Base-by-base conservation (phyloP, 106 monocot species). In the Acanthochlamys bracteata region DNA sequence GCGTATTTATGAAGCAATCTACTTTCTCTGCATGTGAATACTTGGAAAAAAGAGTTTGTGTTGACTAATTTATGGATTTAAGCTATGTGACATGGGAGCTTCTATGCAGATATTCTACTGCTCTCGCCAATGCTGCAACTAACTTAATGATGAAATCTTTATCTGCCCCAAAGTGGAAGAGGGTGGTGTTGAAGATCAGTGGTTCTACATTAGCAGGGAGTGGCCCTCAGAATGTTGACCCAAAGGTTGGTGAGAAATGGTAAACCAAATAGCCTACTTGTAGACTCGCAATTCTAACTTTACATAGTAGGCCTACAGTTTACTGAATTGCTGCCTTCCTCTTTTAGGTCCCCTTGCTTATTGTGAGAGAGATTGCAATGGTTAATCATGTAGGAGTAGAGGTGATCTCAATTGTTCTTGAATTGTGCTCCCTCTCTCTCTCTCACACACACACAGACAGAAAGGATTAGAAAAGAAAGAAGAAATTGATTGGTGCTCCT, bases 181-280 rank as follows among this genome's bases (percentile, higher is more conserved):
- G 98, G 53, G 88, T 88, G n/a, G 75, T 98, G 46, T 68, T 98
- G 27, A 98, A 89, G 77, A 83, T 98, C 39, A 83, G 98, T 71
- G 88, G 88, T 25, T 53, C 79, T 55, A 68, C 79, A 25, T 85
- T 98, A 61, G 65, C 74, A 63, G 88, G 85, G 49, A 65, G 75
- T 58, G 82, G 74, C 46, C 74, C 85, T 27, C 79, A 92, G 58
- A 98, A 88, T 89, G 85, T 92, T 68, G 92, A 92, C 11, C 88
- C 88, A 25, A 83, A 98, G 91, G 96, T 93, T n/a, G 20, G 57
- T 55, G 20, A 57, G 20, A 24, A 57, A 57, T 57, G 19, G 56
- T 57, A 11, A 22, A 57, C 19, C 24, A 57, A 20, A 20, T 57
- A 11, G 21, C 20, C 56, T 22, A 1, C 4, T 57, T 57, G 52